phyloP scores from a whole-genome alignment of 2,329 filamentous ascomycete species.

The Paraphoma chrysanthemicola region DNA sequence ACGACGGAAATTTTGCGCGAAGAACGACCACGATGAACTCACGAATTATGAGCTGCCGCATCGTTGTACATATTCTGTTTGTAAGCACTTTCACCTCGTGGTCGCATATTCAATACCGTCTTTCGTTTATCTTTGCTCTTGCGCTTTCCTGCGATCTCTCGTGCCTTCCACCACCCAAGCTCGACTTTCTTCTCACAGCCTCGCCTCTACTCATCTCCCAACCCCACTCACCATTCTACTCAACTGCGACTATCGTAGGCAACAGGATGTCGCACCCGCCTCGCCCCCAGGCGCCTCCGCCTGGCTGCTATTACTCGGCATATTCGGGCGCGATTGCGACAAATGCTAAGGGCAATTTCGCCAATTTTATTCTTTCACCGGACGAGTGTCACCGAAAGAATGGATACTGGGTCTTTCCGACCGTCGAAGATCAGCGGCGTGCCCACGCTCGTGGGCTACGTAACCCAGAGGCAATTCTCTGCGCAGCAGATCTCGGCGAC shows the following conservation, averaged over 20 bases:
- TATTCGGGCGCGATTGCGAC: slow-evolving; percentile 11
- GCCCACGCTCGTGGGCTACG: slow-evolving; percentile 15
- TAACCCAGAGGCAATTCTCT: slow-evolving; percentile 22
- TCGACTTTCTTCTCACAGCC: background rate
- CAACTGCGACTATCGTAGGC: background rate
- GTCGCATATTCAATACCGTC: background rate
- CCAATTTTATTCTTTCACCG: slow-evolving; percentile 7
- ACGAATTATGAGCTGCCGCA: no score
- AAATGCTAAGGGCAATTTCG: slow-evolving; percentile 13
- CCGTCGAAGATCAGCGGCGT: slow-evolving; percentile 17
- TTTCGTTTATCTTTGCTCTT: background rate
- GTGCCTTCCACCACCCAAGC: background rate
- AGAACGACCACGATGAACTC: no score
- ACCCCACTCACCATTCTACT: background rate
- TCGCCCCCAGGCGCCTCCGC: background rate
- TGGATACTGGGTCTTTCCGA: slow-evolving; percentile 26
- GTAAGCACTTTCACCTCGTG: background rate
- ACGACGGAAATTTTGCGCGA: no score
- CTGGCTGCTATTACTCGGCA: background rate
- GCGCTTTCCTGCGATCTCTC: background rate
- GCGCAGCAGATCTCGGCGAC: slow-evolving; percentile 12
- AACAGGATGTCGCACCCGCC: background rate
- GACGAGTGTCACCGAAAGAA: slow-evolving; percentile 4
- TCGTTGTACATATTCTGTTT: background rate
- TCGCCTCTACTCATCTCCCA: background rate